Evolutionary conservation across 2,329 filamentous ascomycete genomes (phyloP), one percentile per base, ranked within the genome.

Genomic region (Nothophoma quercina): DNA sequence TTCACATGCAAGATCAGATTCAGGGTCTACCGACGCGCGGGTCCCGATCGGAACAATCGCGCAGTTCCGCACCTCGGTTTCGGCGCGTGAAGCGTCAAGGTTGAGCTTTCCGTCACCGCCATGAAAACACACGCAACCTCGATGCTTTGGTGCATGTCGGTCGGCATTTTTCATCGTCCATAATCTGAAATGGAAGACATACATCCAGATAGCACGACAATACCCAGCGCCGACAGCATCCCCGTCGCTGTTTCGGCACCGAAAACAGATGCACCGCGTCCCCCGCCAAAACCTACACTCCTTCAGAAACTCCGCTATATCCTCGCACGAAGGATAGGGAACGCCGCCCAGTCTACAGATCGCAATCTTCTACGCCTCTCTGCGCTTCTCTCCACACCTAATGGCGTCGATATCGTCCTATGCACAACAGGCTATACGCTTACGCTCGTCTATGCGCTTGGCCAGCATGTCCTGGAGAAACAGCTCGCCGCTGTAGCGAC

Each of bases 341-440:
- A 60, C 28, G 44, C 65, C 25, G 58, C 65, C 30, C 56, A 35
- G 49, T 52, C 57, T 9, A 64, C 69, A 32, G 75, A 77, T 63
- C 55, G 51, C 43, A 65, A 54, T 16, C 58, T 77, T 25, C 43
- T 66, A 44, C 73, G 69, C 56, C 65, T 77, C 34, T 60, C 68
- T 4, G 60, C 57, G 38, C 63, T 77, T 32, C 64, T 80, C 46
- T 75, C 74, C 36, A 76, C 72, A 18, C 71, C 77, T 15, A 44
- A 64, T 15, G 74, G 74, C 56, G 72, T 72, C 43, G 76, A 79
- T 58, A 65, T 69, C 22, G 65, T 74, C 43, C 74, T 80, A 42
- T 73, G 71, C 63, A 80, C 78, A 8, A 62, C 76, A 12, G 67
- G 64, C 60, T 81, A 79, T 70, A 77, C 75, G 35, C 72, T 79